Conservation (phyloP, 2,329 filamentous ascomycete genomes). For the Tolypocladium nubicola region DNA sequence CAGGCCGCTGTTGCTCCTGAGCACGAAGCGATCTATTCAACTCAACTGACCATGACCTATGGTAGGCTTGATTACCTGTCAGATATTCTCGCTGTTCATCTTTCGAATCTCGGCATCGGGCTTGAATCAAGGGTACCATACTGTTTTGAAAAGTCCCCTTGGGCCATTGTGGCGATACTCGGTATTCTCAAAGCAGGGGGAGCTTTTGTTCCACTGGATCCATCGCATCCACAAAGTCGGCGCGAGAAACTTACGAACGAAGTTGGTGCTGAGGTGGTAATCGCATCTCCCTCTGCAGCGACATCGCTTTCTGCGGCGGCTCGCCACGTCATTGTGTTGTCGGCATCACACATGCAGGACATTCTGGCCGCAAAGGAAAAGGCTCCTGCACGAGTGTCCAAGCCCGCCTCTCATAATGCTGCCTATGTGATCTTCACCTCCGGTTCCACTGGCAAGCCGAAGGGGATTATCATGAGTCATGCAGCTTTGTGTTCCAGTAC, state of each 20-base stretch:
- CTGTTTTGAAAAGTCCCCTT: not conserved
- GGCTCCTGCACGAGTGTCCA: too few species aligned
- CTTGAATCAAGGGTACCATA: not conserved
- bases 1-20: not conserved
- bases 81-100: not conserved
- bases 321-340: not conserved
- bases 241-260: not conserved
- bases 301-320: not conserved
- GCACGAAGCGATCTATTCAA: not conserved
- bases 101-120: not conserved
- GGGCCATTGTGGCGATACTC: slow-evolving; percentile 9
- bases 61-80: not conserved
- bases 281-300: not conserved
- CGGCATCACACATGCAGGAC: not conserved
- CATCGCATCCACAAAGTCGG: slow-evolving; percentile 5
- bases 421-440: slow-evolving; percentile 18
- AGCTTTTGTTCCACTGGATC: slow-evolving; percentile 15
- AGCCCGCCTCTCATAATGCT: not conserved
- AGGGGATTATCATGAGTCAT: slow-evolving; percentile 29
- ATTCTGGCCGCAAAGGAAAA: not conserved
- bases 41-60: not conserved
- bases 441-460: slow-evolving; percentile 15
- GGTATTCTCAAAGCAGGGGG: slow-evolving; percentile 15
- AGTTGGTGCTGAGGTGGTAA: not conserved
- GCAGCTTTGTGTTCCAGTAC: slow-evolving; percentile 40